These are phyloP conservation scores for Chlorophyllum brunneum DNA, from an alignment of 768 basidiomycete genomes.

Conservation along the genomic window DNA sequence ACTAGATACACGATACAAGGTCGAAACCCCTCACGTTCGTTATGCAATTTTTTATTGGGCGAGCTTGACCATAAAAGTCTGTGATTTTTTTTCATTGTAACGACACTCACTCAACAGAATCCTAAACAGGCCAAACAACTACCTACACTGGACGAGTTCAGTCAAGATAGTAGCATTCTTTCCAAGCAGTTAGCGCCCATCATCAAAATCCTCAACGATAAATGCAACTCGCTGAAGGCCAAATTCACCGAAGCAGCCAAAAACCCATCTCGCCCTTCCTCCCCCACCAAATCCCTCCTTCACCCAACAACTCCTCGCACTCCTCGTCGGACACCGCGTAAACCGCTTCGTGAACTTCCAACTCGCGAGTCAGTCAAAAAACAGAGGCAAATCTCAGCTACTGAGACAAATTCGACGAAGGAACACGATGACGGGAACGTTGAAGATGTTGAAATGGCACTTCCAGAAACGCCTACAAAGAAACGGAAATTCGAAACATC, in stretches of 20 bases:
- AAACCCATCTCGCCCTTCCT: constrained; percentile 1
- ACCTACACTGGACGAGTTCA: constrained; percentile 11
- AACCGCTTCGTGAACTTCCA: constrained; percentile 14
- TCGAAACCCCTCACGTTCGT: neutral
- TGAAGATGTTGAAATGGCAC: constrained; percentile 3
- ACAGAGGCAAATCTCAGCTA: neutral
- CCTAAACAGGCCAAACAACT: constrained; percentile 3
- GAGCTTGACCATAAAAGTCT: neutral
- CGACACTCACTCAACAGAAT: neutral
- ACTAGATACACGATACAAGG: constrained; percentile 2
- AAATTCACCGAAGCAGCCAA: constrained; percentile 13
- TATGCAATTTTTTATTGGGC: constrained; percentile 9
- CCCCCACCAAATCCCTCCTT: constrained; percentile 3
- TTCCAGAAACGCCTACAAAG: constrained; percentile 16
- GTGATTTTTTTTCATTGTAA: neutral
- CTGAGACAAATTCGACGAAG: neutral
- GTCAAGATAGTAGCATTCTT: constrained; percentile 10
- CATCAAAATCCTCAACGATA: constrained; percentile 12
- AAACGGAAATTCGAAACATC: constrained; percentile 14
- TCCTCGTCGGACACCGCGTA: constrained; percentile 10
- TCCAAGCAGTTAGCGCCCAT: constrained; percentile 9
- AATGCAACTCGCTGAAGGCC: constrained; percentile 12
- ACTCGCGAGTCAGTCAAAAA: constrained; percentile 14
- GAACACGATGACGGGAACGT: neutral
- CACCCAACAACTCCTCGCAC: constrained; percentile 2